Base-by-base conservation (phyloP, 768 basidiomycete species). In the Boletus subparvulus region DNA sequence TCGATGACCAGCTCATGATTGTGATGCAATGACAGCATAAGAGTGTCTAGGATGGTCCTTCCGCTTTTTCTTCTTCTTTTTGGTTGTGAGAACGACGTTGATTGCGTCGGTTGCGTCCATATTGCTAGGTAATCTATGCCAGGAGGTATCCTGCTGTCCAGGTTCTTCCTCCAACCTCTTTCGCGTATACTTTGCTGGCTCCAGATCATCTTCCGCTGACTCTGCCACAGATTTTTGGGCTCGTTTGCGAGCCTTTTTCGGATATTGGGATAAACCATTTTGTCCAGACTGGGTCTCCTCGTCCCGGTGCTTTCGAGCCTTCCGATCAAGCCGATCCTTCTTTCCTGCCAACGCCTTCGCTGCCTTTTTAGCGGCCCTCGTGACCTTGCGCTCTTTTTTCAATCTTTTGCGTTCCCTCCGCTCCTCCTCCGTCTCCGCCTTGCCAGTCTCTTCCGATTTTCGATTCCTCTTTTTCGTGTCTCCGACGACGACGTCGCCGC, bases 61-160 rank as follows among this genome's bases (percentile, higher is more conserved):
- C 56, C 57, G 54, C 53, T 67, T 64, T 35, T 45, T 56, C 58
- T 61, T 69, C 58, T 56, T 69, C 58, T 56, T 69, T 58, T 60
- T 64, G 30, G 47, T 51, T 24, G 28, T 47, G 35, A 41, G 47
- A 47, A 24, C 10, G 39, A 24, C 14, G 19, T 28, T 30, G 10
- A 13, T 21, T 4, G 44, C n/a, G n/a, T n/a, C 43, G 2, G 47
- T 42, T 35, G 53, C 12, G 17, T 40, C 35, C 10, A 17, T 12
- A 16, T 17, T 41, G 40, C 35, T 17, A n/a, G n/a, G n/a, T n/a
- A n/a, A n/a, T n/a, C n/a, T n/a, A n/a, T n/a, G n/a, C n/a, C n/a
- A n/a, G n/a, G n/a, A n/a, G n/a, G n/a, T n/a, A n/a, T n/a, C n/a
- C n/a, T n/a, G n/a, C n/a, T n/a, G n/a, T n/a, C n/a, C n/a, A n/a